phyloP scores from a whole-genome alignment of 257 asterid species.

The Nicotiana knightiana region DNA sequence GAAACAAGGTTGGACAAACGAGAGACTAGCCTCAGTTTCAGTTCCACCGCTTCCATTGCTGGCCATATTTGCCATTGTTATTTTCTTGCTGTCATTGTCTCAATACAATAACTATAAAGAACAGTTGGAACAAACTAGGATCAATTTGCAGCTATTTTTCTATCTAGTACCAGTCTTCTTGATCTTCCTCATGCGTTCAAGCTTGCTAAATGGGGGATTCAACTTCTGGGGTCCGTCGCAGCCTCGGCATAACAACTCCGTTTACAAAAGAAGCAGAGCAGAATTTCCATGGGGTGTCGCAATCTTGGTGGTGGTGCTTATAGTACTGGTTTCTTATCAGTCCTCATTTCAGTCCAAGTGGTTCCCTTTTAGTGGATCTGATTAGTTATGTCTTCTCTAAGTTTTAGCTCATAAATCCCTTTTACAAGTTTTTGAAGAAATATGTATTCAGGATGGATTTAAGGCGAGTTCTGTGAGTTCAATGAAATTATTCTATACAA shows the following conservation, averaged over 20 bases:
- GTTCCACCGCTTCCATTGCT: constrained; percentile 57
- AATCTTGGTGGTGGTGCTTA: constrained; percentile 35
- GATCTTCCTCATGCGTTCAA: constrained; percentile 30
- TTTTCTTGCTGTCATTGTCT: constrained; percentile 47
- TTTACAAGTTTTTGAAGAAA: neutral
- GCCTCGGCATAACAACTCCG: neutral
- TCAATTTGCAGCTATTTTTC: constrained; percentile 42
- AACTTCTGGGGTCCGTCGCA: constrained; percentile 13
- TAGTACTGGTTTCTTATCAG: constrained; percentile 53
- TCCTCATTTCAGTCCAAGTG: constrained; percentile 52
- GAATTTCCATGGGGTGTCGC: constrained; percentile 65
- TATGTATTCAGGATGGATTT: neutral
- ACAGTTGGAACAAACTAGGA: constrained; percentile 24
- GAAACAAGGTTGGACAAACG: constrained; percentile 51
- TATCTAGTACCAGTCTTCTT: constrained; percentile 38
- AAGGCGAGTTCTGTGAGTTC: no score
- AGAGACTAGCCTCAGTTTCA: constrained; percentile 39
- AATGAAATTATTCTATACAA: no score
- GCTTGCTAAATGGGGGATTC: constrained; percentile 20
- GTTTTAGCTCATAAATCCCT: neutral
- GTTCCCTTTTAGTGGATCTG: constrained; percentile 29
- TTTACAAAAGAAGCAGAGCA: constrained; percentile 16
- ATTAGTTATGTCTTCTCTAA: constrained; percentile 15
- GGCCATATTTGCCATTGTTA: constrained; percentile 44
- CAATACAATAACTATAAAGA: constrained; percentile 47